Evolutionary conservation across 257 asterid species (phyloP).

Genomic region (Penstemon eatonii): DNA sequence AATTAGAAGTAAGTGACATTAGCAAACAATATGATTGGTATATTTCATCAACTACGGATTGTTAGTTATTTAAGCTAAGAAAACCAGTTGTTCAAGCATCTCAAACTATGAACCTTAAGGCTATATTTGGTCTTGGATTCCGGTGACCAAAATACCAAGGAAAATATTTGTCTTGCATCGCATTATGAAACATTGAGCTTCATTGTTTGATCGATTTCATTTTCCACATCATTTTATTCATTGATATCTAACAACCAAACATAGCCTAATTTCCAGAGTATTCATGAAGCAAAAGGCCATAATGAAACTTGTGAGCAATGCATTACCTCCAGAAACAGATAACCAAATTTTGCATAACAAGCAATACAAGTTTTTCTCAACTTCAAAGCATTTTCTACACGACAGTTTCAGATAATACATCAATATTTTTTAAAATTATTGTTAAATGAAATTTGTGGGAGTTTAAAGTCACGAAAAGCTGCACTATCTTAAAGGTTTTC

Average conservation of each 20-base stretch:
- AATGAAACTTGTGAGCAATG: constrained; percentile 5
- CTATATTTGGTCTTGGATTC: too few relatives aligned
- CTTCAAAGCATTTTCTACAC: constrained; percentile 11
- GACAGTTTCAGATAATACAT: not conserved
- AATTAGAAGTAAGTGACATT: too few relatives aligned
- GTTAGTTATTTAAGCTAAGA: not conserved
- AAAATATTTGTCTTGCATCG: too few relatives aligned
- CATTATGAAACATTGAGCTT: too few relatives aligned
- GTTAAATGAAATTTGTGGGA: not conserved
- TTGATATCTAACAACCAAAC: too few relatives aligned
- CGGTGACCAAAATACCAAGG: too few relatives aligned
- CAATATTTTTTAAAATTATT: too few relatives aligned
- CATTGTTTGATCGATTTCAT: too few relatives aligned
- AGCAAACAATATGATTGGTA: too few relatives aligned
- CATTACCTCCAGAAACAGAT: constrained; percentile 25
- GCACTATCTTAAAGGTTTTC: not conserved
- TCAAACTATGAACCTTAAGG: not conserved
- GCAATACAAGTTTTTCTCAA: constrained; percentile 26
- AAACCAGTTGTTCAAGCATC: constrained; percentile 13
- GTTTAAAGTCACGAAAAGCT: not conserved
- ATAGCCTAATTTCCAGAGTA: not conserved
- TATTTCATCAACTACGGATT: too few relatives aligned
- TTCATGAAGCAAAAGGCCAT: not conserved
- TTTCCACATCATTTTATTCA: too few relatives aligned
- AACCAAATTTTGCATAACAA: constrained; percentile 28